Base-by-base conservation (phyloP, 441 rosid species). In the Euphorbia celastroides region DNA sequence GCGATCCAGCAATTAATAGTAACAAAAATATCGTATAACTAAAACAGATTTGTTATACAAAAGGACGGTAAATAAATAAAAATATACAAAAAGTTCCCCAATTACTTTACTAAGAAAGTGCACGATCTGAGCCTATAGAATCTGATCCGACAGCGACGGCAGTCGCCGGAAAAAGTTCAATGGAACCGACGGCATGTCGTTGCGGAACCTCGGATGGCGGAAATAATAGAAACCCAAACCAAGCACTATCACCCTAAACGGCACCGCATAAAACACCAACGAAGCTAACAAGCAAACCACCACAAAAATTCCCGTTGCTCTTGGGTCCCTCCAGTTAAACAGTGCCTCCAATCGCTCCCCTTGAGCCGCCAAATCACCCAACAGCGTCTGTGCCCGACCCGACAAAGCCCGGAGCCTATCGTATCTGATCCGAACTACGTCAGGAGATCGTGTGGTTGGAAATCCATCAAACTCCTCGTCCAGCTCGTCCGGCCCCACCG, bases 161-260 rank as follows among this genome's bases (percentile, higher is more conserved):
- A 82, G 59, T 50, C 89, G 81, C 67, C 89, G 75, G 66, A 86
- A 80, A 75, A 86, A 81, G 72, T 78, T 84, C 7, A 74, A 57
- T 6, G 87, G 81, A 25, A 72, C 36, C 0, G 87, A 76, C 60
- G 87, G 87, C 52, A 84, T 72, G 70, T 68, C 72, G 27, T 75
- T 67, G 5, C 87, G 80, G 34, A 82, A 77, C 72, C 78, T 77
- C 16, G 89, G 92, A 60, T 79, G 87, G 57, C 92, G 79, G 62
- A 82, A 52, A 17, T 57, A 58, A 30, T 70, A 82, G 54, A 71
- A 52, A 5, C 81, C 84, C 0, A 48, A 42, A 1, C 69, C 74
- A 1, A 75, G n/a, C 17, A 60, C 70, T 38, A 77, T 57, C 7
- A 77, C 30, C 52, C 60, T 58, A 36, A 69, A 60, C 25, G 82